Conservation (phyloP, 148 eudicot genomes). For the Vaccinium darrowii region DNA sequence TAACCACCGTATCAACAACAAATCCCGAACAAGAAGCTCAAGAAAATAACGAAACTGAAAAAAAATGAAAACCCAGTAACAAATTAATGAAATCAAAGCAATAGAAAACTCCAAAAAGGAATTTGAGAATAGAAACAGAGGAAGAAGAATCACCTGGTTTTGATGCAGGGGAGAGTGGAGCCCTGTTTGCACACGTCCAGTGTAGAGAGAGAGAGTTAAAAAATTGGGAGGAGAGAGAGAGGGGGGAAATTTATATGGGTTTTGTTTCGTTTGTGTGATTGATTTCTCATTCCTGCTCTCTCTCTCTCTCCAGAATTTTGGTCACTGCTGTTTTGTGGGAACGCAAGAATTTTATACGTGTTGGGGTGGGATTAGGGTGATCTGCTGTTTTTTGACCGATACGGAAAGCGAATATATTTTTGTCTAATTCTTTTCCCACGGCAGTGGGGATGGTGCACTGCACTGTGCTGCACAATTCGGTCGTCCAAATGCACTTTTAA, state of each 20-base stretch:
- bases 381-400: conserved; percentile 5
- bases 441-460: too few relatives aligned
- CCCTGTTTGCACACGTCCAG: conserved; percentile 8
- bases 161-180: not conserved
- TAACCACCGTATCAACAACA: not conserved
- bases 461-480: too few relatives aligned
- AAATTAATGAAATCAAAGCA: not conserved
- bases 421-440: not conserved
- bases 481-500: too few relatives aligned
- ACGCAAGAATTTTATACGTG: not conserved
- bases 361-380: not conserved
- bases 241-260: not conserved
- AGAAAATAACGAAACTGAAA: not conserved
- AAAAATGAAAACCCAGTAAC: too few relatives aligned
- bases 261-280: not conserved
- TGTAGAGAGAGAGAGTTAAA: not conserved
- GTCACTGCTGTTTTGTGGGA: not conserved
- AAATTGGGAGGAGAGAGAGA: not conserved
- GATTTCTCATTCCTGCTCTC: not conserved
- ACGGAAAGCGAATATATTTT: not conserved
- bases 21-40: not conserved
- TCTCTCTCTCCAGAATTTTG: not conserved
- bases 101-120: not conserved
- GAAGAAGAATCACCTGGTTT: conserved; percentile 8
- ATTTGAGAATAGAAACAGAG: not conserved